Percentiles rank a stretch among this genome's conserved stretches.
Evolutionary conservation across 208 protist species (phyloP).

Genomic region (Crithidia thermophila): DNA sequence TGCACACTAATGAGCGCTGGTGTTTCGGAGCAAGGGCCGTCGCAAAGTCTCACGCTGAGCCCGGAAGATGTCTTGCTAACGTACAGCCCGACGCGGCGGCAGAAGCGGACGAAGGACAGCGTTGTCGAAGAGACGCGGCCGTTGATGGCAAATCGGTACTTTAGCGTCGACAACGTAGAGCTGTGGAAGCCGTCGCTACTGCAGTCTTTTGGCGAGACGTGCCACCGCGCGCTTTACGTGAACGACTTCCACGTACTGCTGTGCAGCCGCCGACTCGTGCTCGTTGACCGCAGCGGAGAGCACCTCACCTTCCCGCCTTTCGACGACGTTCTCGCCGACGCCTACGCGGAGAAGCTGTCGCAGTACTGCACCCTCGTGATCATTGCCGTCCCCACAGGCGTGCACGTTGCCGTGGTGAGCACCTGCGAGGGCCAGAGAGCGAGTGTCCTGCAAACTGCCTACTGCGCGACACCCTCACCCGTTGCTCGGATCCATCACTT

Average conservation of each 20-base stretch:
- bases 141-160: constrained; percentile 28
- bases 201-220: constrained; percentile 23
- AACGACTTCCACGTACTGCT: constrained; percentile 52
- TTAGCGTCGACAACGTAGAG: constrained; percentile 28
- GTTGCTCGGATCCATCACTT: constrained; percentile 46
- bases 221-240: constrained; percentile 18
- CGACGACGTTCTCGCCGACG: constrained; percentile 46
- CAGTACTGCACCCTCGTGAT: constrained; percentile 43
- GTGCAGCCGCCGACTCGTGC: constrained; percentile 46
- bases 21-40: constrained; percentile 4
- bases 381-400: constrained; percentile 52
- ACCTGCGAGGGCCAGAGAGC: constrained; percentile 19
- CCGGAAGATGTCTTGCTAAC: constrained; percentile 20
- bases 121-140: constrained; percentile 18
- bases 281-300: constrained; percentile 40
- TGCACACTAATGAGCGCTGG: constrained; percentile 1
- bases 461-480: constrained; percentile 35
- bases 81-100: constrained; percentile 15
- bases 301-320: constrained; percentile 71
- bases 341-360: constrained; percentile 45
- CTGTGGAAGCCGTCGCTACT: constrained; percentile 35
- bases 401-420: constrained; percentile 48
- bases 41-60: constrained; percentile 8
- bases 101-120: not conserved
- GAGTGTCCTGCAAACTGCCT: constrained; percentile 24